These are phyloP conservation scores for Mucor circinelloides DNA, from an alignment of 371 early-diverging fungal genomes.

Conservation along the genomic window DNA sequence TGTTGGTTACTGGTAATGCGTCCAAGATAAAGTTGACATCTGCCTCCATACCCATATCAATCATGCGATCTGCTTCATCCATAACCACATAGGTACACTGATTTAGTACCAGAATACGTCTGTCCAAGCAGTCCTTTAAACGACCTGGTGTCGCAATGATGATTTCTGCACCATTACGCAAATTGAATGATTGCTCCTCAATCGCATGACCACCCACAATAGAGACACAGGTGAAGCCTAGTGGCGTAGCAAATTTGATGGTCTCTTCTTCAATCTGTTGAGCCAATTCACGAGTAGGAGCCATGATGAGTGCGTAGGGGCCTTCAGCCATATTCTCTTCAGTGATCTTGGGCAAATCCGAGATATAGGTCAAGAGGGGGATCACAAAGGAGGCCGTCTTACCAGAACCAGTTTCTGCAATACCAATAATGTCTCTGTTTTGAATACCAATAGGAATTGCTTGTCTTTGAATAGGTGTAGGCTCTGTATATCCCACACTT, in stretches of 20 bases:
- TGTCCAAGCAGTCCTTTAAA: conserved; percentile 86
- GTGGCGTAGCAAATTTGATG: conserved; percentile 79
- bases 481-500: conserved; percentile 87
- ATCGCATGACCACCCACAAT: conserved; percentile 94
- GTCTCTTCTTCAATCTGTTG: conserved; percentile 93
- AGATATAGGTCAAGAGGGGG: conserved; percentile 92
- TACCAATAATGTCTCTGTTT: conserved; percentile 95
- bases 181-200: conserved; percentile 81
- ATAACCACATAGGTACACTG: conserved; percentile 93
- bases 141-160: conserved; percentile 98
- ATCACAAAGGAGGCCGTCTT: conserved; percentile 98
- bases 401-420: conserved; percentile 98
- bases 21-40: conserved; percentile 96
- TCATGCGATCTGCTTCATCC: conserved; percentile 99
- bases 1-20: conserved; percentile 86
- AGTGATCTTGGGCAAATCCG: conserved; percentile 73
- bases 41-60: conserved; percentile 97
- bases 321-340: conserved; percentile 81
- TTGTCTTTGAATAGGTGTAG: conserved; percentile 98
- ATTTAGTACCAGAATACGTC: conserved; percentile 80
- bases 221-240: conserved; percentile 86
- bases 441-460: conserved; percentile 94
- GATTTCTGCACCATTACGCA: conserved; percentile 90
- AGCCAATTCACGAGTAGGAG: conserved; percentile 97
- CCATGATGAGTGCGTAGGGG: conserved; percentile 92